Base-by-base conservation (phyloP, 768 basidiomycete genomes). In the Tubosaeta sp. region DNA sequence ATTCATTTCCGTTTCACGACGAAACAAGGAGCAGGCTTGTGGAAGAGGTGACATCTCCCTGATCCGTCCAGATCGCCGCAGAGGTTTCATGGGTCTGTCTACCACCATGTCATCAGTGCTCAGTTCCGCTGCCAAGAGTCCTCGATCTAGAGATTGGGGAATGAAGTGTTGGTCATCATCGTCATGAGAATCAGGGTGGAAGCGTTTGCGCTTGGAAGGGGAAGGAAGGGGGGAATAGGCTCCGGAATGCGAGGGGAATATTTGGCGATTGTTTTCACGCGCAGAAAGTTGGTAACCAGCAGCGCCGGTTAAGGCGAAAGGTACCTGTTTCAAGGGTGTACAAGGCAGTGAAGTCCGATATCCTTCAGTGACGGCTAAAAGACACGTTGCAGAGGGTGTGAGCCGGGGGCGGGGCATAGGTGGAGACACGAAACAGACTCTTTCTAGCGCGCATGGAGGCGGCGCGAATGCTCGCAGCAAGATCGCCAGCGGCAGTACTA, bases 391-490 rank as follows among this genome's bases (percentile, higher is more conserved):
- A 56, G 49, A 56, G 46, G 59, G 62, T 65, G 62, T 65, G 45
- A 61, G 62, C 67, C 59, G 42, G 54, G 51, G 54, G 59, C 46
- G 49, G 54, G 51, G 54, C 59, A 53, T 48, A 54, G 13, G 49
- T 38, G 47, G 46, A 57, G 44, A 48, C 24, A 47, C 44, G 53
- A 57, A 43, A 66, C 77, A 61, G 64, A 87, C 85, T 75, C 69
- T 83, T 83, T 62, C 85, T 68, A 42, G 76, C 76, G 54, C 84
- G 81, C 57, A 80, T 69, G 45, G 79, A 80, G 25, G 83, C 67
- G 57, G 73, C 80, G 51, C 78, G 78, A 48, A 87, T 75, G 49
- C 71, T 73, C n/a, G 75, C 72, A 38, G 73, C 67, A 22, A 84
- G 66, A 44, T 85, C 83, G 46, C 72, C 67, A 27, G 76, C 68